These are phyloP conservation scores for Lachnellula willkommii DNA, from an alignment of 2,329 filamentous ascomycete species.

Conservation along the genomic window DNA sequence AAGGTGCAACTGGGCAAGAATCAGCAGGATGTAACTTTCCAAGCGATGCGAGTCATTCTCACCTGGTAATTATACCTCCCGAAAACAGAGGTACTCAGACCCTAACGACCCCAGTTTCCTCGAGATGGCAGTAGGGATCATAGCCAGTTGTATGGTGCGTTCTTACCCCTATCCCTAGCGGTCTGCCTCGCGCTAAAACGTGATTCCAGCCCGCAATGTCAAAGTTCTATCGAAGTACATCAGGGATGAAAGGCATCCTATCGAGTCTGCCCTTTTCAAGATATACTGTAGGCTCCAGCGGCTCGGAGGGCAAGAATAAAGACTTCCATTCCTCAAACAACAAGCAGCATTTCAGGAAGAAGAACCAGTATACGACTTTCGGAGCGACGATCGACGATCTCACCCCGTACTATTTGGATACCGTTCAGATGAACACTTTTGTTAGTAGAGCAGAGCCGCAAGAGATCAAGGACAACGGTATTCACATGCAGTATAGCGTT, in stretches of 20 bases:
- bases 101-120: neutral
- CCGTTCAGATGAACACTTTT: neutral
- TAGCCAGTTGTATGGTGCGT: neutral
- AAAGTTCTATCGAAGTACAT: neutral
- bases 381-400: neutral
- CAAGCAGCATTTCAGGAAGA: neutral
- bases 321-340: neutral
- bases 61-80: neutral
- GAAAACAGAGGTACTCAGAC: neutral
- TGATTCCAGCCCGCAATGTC: neutral
- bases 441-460: neutral
- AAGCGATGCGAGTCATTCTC: neutral
- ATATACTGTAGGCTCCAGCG: neutral
- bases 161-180: neutral
- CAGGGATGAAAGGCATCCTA: neutral
- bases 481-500: neutral
- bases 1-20: neutral
- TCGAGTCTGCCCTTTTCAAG: neutral
- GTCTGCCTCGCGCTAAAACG: neutral
- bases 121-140: constrained; percentile 2
- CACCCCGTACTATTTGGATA: neutral
- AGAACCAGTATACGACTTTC: neutral
- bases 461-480: neutral
- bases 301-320: neutral
- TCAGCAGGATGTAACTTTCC: neutral